A percentile compares a stretch with the other conserved stretches of the same genome.
Conservation (phyloP, 1,139 yeast genomes). For the Groenewaldozyma sp. region DNA sequence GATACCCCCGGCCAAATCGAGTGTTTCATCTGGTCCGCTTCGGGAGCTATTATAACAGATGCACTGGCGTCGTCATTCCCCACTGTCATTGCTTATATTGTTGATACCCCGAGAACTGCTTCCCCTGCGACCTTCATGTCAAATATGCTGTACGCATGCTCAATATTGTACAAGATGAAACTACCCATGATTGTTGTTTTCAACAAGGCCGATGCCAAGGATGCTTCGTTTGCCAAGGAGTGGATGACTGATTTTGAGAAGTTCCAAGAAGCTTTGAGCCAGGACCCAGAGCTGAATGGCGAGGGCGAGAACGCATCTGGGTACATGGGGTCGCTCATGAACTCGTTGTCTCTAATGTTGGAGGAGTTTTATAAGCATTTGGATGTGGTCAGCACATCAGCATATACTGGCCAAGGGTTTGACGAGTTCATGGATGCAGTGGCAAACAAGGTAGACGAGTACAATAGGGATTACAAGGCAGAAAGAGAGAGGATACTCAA, state of each 20-base stretch:
- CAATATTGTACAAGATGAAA: constrained; percentile 90
- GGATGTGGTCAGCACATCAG: constrained; percentile 85
- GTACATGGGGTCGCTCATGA: constrained; percentile 87
- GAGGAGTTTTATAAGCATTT: constrained; percentile 93
- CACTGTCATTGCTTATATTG: constrained; percentile 88
- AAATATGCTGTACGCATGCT: constrained; percentile 96
- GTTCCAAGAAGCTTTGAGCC: constrained; percentile 69
- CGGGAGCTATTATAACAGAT: constrained; percentile 93
- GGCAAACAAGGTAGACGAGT: constrained; percentile 81
- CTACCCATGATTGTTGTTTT: constrained; percentile 95
- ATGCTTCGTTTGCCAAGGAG: constrained; percentile 79
- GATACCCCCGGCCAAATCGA: constrained; percentile 99
- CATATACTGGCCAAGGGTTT: constrained; percentile 89
- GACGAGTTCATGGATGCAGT: constrained; percentile 81
- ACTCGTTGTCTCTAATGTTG: constrained; percentile 90
- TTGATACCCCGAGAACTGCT: constrained; percentile 90
- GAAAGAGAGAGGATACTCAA: constrained; percentile 78
- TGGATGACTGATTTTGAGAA: constrained; percentile 98
- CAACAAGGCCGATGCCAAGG: constrained; percentile 85
- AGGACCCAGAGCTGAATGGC: constrained; percentile 50
- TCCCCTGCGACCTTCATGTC: constrained; percentile 97
- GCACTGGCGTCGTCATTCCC: constrained; percentile 96
- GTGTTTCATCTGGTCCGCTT: constrained; percentile 85
- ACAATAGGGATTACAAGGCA: constrained; percentile 67
- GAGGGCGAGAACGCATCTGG: constrained; percentile 71